phyloP scores from a whole-genome alignment of 805 yeast genomes.

The Metschnikowia dekortorum region DNA sequence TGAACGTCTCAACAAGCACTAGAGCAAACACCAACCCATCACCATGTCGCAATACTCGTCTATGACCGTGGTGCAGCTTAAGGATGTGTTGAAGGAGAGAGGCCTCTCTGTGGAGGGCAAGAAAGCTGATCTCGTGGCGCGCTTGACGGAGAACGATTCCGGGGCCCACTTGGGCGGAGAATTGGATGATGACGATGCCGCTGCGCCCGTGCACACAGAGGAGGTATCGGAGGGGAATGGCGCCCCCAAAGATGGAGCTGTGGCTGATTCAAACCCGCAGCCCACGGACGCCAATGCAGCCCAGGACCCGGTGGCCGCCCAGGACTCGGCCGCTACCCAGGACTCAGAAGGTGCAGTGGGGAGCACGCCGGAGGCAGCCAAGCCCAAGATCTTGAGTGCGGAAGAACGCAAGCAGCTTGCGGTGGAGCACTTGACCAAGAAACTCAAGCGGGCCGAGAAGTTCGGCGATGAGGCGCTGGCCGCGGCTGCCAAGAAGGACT shows the following conservation, averaged over 20 bases:
- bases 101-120: slow-evolving; percentile 71
- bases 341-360: too few species aligned
- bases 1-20: neutral
- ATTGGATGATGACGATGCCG: neutral
- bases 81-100: slow-evolving; percentile 64
- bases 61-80: slow-evolving; percentile 80
- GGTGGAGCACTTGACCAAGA: slow-evolving; percentile 59
- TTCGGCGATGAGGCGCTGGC: slow-evolving; percentile 66
- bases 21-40: neutral
- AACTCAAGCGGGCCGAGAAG: slow-evolving; percentile 68
- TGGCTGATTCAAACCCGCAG: too few species aligned
- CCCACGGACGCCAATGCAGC: too few species aligned
- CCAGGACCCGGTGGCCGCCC: too few species aligned
- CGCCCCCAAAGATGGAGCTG: neutral
- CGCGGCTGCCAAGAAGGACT: slow-evolving; percentile 52
- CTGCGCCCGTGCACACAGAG: neutral
- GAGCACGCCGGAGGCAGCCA: slow-evolving; percentile 18
- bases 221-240: neutral
- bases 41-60: slow-evolving; percentile 53
- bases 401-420: slow-evolving; percentile 72
- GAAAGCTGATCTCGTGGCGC: slow-evolving; percentile 69
- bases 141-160: slow-evolving; percentile 56
- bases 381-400: slow-evolving; percentile 45
- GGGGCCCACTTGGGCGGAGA: slow-evolving; percentile 4
- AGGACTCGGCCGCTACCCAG: neutral